Evolutionary conservation across 2,329 filamentous ascomycete genomes (phyloP).

Genomic region (Polychaeton citri): DNA sequence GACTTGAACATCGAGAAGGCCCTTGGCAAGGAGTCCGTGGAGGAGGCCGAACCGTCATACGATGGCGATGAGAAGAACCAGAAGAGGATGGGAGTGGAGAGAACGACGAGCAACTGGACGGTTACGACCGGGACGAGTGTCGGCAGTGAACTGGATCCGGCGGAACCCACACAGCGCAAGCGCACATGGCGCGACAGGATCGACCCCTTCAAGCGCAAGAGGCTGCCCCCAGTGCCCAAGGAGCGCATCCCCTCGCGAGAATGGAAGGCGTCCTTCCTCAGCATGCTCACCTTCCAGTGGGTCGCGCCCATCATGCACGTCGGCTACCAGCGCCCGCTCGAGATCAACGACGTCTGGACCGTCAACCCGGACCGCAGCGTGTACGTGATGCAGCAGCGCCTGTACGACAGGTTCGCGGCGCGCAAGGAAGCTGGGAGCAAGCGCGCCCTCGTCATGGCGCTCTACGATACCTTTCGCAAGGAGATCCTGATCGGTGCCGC

Average conservation of each 20-base stretch:
- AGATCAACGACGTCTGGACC: conserved; percentile 74
- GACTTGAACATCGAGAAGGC: background rate
- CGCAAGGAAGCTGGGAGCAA: conserved; percentile 56
- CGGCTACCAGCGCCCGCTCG: conserved; percentile 73
- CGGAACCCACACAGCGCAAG: conserved; percentile 19
- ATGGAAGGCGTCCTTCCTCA: conserved; percentile 60
- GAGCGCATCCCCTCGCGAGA: conserved; percentile 50
- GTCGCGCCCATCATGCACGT: conserved; percentile 74
- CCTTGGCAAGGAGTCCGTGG: background rate
- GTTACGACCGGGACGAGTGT: conserved; percentile 19
- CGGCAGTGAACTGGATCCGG: conserved; percentile 10
- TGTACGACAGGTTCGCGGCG: conserved; percentile 55
- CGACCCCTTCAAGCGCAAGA: conserved; percentile 35
- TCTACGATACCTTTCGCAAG: conserved; percentile 73
- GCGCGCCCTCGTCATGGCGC: conserved; percentile 61
- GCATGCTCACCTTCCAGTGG: conserved; percentile 73
- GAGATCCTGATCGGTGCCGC: conserved; percentile 79
- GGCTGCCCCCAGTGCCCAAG: conserved; percentile 42
- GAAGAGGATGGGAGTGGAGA: conserved; percentile 8
- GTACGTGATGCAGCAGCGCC: conserved; percentile 51
- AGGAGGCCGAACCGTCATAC: conserved; percentile 7
- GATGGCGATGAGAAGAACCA: conserved; percentile 7
- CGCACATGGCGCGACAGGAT: conserved; percentile 50
- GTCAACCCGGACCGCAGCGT: conserved; percentile 73
- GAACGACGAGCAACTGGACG: conserved; percentile 21